A percentile compares a stretch with the other conserved stretches of the same genome.
Evolutionary conservation across 257 asterid genomes (phyloP).

Genomic region (Solanum dulcamara): DNA sequence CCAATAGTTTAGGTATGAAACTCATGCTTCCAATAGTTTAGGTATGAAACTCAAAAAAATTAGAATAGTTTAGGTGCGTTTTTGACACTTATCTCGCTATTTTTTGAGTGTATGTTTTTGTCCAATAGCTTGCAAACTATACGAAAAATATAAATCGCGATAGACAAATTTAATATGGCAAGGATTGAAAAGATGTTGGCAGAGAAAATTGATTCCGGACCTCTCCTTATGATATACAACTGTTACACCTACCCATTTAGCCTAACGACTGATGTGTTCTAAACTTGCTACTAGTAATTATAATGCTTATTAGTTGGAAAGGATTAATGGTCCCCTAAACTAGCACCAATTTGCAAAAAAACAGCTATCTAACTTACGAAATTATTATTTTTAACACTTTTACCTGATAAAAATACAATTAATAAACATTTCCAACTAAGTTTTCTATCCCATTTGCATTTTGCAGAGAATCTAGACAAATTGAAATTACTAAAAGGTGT

Average conservation of each 20-base stretch:
- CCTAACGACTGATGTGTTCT: too few relatives aligned
- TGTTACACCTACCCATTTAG: neutral
- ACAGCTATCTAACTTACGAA: neutral
- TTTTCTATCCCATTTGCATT: neutral
- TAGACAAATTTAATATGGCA: neutral
- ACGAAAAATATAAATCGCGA: too few relatives aligned
- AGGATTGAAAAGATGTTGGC: neutral
- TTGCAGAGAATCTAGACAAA: neutral
- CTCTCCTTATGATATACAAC: too few relatives aligned
- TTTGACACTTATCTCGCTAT: too few relatives aligned
- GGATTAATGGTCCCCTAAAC: neutral
- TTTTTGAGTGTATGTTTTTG: neutral
- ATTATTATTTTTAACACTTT: too few relatives aligned
- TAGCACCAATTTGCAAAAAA: neutral
- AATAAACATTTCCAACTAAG: neutral
- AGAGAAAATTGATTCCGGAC: too few relatives aligned
- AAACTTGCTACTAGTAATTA: neutral
- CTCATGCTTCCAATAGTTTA: too few relatives aligned
- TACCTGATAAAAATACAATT: neutral
- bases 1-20: too few relatives aligned
- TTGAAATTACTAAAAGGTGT: neutral
- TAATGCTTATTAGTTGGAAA: too few relatives aligned
- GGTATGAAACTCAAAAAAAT: too few relatives aligned
- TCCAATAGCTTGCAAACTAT: neutral
- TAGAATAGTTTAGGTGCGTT: too few relatives aligned